These are phyloP conservation scores for Kurtzmaniella cleridarum DNA, from an alignment of 805 yeast genomes.

Conservation along the genomic window DNA sequence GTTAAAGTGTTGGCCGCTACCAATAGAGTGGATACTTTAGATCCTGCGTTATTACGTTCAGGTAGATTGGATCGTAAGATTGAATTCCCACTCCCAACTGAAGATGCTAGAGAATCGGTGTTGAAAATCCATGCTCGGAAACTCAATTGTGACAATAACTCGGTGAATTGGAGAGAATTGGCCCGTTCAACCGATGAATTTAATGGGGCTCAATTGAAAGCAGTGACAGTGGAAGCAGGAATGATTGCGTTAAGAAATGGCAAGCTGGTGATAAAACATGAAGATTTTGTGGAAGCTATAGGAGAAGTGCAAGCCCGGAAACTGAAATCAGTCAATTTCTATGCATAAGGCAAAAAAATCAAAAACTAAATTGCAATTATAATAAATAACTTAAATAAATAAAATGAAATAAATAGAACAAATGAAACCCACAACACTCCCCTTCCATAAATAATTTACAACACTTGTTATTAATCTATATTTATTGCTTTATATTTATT, in stretches of 20 bases:
- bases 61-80: conserved; percentile 97
- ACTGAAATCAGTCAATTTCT: conserved; percentile 90
- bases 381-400: too few species aligned
- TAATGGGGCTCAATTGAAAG: conserved; percentile 98
- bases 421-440: too few species aligned
- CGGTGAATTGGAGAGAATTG: conserved; percentile 95
- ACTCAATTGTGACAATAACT: conserved; percentile 80
- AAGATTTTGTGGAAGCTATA: conserved; percentile 96
- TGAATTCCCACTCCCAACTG: conserved; percentile 96
- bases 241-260: conserved; percentile 98
- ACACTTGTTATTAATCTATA: too few species aligned
- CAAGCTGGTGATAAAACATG: conserved; percentile 86
- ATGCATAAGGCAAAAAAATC: conserved; percentile 79
- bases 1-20: conserved; percentile 98
- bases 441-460: too few species aligned
- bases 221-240: conserved; percentile 99
- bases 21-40: conserved; percentile 94
- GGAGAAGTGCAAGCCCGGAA: conserved; percentile 98
- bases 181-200: conserved; percentile 98
- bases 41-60: conserved; percentile 96
- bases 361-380: too few species aligned
- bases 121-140: conserved; percentile 96
- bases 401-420: too few species aligned
- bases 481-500: too few species aligned
- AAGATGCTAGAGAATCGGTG: conserved; percentile 95